Conservation (phyloP, 371 early-diverging fungal genomes). For the Zychaea mexicana region DNA sequence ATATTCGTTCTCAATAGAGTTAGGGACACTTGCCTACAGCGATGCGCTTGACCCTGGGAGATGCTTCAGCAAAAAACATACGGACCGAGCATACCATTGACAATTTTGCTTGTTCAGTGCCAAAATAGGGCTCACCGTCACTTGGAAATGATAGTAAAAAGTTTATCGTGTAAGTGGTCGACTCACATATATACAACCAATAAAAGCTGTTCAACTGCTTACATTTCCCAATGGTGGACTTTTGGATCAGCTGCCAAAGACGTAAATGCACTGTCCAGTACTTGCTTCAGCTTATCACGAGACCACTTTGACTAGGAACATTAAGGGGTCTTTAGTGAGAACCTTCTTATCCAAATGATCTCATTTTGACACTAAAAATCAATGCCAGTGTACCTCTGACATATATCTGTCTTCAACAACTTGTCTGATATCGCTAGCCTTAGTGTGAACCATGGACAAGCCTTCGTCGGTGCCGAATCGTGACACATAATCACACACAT, state of each 20-base stretch:
- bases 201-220: not conserved
- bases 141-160: not conserved
- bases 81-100: not conserved
- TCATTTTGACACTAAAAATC: not conserved
- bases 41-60: not conserved
- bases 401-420: not conserved
- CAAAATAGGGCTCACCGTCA: constrained; percentile 13
- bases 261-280: not conserved
- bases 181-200: not conserved
- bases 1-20: not conserved
- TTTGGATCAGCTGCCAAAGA: not conserved
- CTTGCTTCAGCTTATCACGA: not conserved
- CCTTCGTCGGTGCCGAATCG: not conserved
- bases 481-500: constrained; percentile 6
- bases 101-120: constrained; percentile 5
- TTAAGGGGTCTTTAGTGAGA: too few relatives aligned
- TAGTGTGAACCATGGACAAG: constrained; percentile 6
- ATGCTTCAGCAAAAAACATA: not conserved
- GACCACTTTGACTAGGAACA: constrained; percentile 4
- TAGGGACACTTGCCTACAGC: not conserved
- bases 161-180: not conserved
- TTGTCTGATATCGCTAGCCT: not conserved
- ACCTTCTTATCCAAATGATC: too few relatives aligned
- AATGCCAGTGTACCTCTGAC: not conserved
- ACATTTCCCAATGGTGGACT: constrained; percentile 13